Evolutionary conservation across 2,329 filamentous ascomycete species (phyloP), one percentile per base, ranked within the genome.

Genomic region (Rugonectria rugulosa): DNA sequence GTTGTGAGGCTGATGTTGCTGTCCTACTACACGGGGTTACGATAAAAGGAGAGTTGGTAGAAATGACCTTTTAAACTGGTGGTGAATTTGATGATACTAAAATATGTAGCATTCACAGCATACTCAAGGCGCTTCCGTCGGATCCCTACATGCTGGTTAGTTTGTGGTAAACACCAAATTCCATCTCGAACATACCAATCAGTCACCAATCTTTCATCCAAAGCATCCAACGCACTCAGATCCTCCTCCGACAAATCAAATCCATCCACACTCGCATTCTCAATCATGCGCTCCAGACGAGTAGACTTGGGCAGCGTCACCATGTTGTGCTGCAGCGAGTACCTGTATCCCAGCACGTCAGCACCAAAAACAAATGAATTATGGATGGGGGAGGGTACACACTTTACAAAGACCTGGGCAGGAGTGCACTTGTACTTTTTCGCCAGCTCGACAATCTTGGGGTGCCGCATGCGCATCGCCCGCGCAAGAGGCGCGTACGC

Each of bases 401-500:
- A 79, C 77, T 74, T 75, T 41, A 96, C 81, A 70, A 95, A 76
- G 29, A 96, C 75, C 72, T 95, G 91, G 4, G 87, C 90, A 2
- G 87, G 83, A 0, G 86, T 88, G 70, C 88, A 91, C 0, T 72
- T 73, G 72, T 95, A 91, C 70, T 89, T 89, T 66, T 82, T 80
- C 4, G 88, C 80, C 21, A 95, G 69, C 12, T 78, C 72, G 2
- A 81, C 72, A 60, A 95, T 83, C 2, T 78, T 82, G 0, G 85
- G 83, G 63, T 95, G 84, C 42, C 79, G 81, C 81, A 95, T 88
- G 15, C 89, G 80, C 73, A 88, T 78, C 1, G 84, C 90, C 45
- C 89, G 81, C 3, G 86, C 90, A 3, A 95, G 81, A 6, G 91
- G 91, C 6, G 90, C 90, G 62, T 95, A 96, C 0, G 91, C 91